Base-by-base conservation (phyloP, 257 asterid genomes). In the Lavandula angustifolia region DNA sequence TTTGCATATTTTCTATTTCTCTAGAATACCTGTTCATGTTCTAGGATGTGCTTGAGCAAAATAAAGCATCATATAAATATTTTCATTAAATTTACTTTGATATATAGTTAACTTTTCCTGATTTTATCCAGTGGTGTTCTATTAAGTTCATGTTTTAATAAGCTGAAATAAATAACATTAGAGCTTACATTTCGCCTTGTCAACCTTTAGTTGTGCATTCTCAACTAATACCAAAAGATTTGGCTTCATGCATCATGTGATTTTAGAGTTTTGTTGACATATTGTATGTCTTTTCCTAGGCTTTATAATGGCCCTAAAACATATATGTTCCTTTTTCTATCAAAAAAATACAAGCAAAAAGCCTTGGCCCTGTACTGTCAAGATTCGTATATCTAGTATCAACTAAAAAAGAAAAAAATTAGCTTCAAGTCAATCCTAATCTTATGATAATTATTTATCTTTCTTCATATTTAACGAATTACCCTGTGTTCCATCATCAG, bases 401-500 rank as follows among this genome's bases (percentile, higher is more conserved):
- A 9, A 17, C 11, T 50, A 22, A 0, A 22, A 22, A 22, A 22
- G n/a, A 22, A 22, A 22, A 0, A 22, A 22, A 0, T 22, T 22
- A 41, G 27, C 51, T 41, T 41, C 22, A 10, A 37, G 17, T 40
- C 7, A 46, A 9, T 35, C 40, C 11, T 32, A 38, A 5, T 34
- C 33, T 53, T 18, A 4, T 16, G 14, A 5, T 38, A 8, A 22
- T 40, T 55, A n/a, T 57, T 10, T 34, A 38, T 47, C 34, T 12
- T 18, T 41, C 9, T 52, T n/a, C 35, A 2, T 64, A 38, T 12
- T 22, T 71, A 16, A 34, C 62, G 6, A 29, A 60, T 44, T 64
- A 50, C 32, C 7, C 2, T 54, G 38, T 52, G 4, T 64, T 62
- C 32, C 62, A 5, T 73, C 57, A 9, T 71, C 86, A 91, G 98